A percentile compares a stretch with the other conserved stretches of the same genome.
These are phyloP conservation scores for Microdochium nivale DNA, from an alignment of 2,329 filamentous ascomycete species.

Conservation along the genomic window DNA sequence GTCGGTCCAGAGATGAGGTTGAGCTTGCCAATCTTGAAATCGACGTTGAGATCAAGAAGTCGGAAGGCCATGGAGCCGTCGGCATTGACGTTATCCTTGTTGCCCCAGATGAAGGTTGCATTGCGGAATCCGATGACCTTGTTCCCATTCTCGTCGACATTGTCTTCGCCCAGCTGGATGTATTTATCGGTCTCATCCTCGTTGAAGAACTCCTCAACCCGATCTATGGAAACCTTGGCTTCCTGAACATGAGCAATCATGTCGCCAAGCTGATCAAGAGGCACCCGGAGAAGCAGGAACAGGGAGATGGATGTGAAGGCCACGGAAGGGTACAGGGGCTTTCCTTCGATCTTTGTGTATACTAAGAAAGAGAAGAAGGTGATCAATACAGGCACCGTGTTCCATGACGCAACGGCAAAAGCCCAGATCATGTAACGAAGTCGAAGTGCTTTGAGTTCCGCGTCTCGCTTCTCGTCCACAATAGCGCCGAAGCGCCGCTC, in stretches of 20 bases:
- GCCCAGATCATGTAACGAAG: slow-evolving; percentile 88
- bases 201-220: slow-evolving; percentile 86
- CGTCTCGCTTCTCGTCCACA: slow-evolving; percentile 79
- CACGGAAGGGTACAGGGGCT: slow-evolving; percentile 81
- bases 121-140: slow-evolving; percentile 76
- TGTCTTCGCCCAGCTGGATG: slow-evolving; percentile 65
- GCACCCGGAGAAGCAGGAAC: slow-evolving; percentile 87
- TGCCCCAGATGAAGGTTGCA: slow-evolving; percentile 85
- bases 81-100: slow-evolving; percentile 48
- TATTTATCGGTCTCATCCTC: slow-evolving; percentile 98
- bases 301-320: slow-evolving; percentile 95
- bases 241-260: slow-evolving; percentile 99
- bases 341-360: slow-evolving; percentile 84
- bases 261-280: slow-evolving; percentile 90
- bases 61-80: slow-evolving; percentile 70
- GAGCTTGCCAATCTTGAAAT: slow-evolving; percentile 76
- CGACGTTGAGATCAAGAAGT: slow-evolving; percentile 72
- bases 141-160: slow-evolving; percentile 58
- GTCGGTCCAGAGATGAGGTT: slow-evolving; percentile 92
- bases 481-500: slow-evolving; percentile 81
- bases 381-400: slow-evolving; percentile 88
- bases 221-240: slow-evolving; percentile 91
- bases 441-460: slow-evolving; percentile 71
- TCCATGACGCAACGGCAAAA: slow-evolving; percentile 87
- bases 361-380: slow-evolving; percentile 94